Base-by-base conservation (phyloP, 139 green algal species). In the Monoraphidium neglectum region DNA sequence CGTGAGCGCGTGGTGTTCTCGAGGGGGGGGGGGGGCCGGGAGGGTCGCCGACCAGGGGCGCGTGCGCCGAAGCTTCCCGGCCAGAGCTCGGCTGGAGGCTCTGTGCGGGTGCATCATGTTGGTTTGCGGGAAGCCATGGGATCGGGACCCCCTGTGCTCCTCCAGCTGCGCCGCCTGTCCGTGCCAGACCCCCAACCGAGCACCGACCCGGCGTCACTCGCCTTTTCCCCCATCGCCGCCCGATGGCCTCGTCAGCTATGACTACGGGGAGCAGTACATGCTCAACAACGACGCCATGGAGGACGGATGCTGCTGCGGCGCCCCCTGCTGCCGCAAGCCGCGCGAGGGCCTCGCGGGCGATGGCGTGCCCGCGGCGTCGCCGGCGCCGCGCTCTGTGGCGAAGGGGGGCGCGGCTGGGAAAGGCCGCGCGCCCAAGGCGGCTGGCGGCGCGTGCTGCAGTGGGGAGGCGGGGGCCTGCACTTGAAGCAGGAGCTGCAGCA, bases 191-290 rank as follows among this genome's bases (percentile, higher is more conserved):
- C 26, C 56, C 15, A 26, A 32, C 10, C n/a, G n/a, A n/a, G n/a
- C n/a, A n/a, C n/a, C n/a, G n/a, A n/a, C n/a, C n/a, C n/a, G n/a
- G n/a, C n/a, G n/a, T n/a, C n/a, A n/a, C n/a, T n/a, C n/a, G n/a
- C n/a, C n/a, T n/a, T n/a, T n/a, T n/a, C n/a, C n/a, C n/a, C n/a
- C n/a, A n/a, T n/a, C n/a, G n/a, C n/a, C n/a, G n/a, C n/a, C n/a
- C n/a, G n/a, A n/a, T n/a, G 8, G 8, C 8, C 43, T 12, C 30
- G 69, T 49, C 51, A 79, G 73, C 21, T 79, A 79, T 43, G 73
- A 79, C 49, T 79, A 79, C 33, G 73, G 73, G 59, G 90, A 94
- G 72, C 95, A 97, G 76, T 95, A 98, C 77, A 94, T 96, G 79
- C 89, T 96, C 72, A 78, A 89, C 13, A 92, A 94, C 62, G 88